A percentile compares a stretch with the other conserved stretches of the same genome.
Conservation (phyloP, 179 eudicot species). For the Patellifolia procumbens region DNA sequence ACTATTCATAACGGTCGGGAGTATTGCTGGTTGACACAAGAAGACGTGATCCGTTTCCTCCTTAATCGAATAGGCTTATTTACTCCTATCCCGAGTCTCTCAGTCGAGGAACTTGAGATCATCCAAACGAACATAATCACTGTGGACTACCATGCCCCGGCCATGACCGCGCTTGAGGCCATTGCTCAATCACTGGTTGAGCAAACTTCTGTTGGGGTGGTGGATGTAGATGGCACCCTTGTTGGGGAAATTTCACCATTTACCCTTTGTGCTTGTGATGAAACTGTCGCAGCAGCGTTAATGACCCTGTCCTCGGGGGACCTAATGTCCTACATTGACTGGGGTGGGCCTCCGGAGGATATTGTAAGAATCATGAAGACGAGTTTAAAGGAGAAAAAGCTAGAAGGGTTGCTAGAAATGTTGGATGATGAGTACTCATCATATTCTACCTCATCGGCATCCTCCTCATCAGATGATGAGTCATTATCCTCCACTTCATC, state of each 20-base stretch:
- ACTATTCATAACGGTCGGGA: constrained; percentile 31
- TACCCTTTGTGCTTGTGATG: constrained; percentile 34
- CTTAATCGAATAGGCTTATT: constrained; percentile 37
- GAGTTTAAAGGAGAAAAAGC: constrained; percentile 32
- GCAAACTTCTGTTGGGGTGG: constrained; percentile 40
- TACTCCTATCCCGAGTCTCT: constrained; percentile 30
- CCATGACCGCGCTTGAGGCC: constrained; percentile 29
- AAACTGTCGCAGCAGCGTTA: constrained; percentile 35
- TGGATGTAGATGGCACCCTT: constrained; percentile 36
- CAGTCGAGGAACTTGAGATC: constrained; percentile 36
- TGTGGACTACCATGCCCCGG: constrained; percentile 40
- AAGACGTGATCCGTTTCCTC: constrained; percentile 42
- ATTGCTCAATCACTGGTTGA: constrained; percentile 29
- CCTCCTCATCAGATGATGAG: constrained; percentile 43
- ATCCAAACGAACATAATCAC: constrained; percentile 31
- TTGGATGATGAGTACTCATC: constrained; percentile 34
- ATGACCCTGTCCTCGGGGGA: constrained; percentile 42
- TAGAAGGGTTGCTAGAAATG: constrained; percentile 36
- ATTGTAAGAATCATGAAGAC: constrained; percentile 31
- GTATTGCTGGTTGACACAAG: constrained; percentile 46
- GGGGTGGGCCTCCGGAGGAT: constrained; percentile 46
- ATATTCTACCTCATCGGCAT: constrained; percentile 22
- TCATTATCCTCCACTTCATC: constrained; percentile 18
- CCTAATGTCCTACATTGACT: constrained; percentile 46
- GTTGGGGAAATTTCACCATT: constrained; percentile 43